Percentiles rank a stretch among this genome's conserved stretches.
Evolutionary conservation across 2,329 filamentous ascomycete species (phyloP).

Genomic region (Xylariaceae sp.): DNA sequence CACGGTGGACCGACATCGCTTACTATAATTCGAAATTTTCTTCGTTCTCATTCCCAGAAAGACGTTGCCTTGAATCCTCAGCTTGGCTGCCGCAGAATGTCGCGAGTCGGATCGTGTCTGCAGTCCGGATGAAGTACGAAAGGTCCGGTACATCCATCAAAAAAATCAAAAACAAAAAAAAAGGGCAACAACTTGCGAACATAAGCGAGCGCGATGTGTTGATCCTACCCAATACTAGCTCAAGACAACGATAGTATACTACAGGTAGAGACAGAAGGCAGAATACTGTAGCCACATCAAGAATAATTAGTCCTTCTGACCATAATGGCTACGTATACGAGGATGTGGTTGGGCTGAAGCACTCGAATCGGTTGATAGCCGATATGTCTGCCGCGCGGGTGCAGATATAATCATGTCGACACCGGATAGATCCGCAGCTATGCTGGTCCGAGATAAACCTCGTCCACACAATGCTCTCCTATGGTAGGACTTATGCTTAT

Average conservation of each 20-base stretch:
- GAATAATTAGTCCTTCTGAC: slow-evolving; percentile 1
- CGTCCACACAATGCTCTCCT: slow-evolving; percentile 12
- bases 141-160: slow-evolving; percentile 10
- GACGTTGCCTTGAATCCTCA: slow-evolving; percentile 6
- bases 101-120: slow-evolving; percentile 2
- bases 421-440: slow-evolving; percentile 28
- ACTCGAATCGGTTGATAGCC: slow-evolving; percentile 4
- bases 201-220: slow-evolving; percentile 1
- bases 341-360: slow-evolving; percentile 9
- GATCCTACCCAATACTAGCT: not conserved
- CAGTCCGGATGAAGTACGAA: slow-evolving; percentile 12
- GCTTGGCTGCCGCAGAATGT: slow-evolving; percentile 15
- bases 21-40: slow-evolving; percentile 6
- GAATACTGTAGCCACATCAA: not conserved
- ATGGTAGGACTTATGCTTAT: slow-evolving; percentile 16
- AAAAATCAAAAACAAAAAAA: too few relatives aligned
- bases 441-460: slow-evolving; percentile 11
- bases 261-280: not conserved
- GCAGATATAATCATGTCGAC: slow-evolving; percentile 22
- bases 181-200: not conserved
- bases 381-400: slow-evolving; percentile 2
- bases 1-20: slow-evolving; percentile 5
- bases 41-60: not conserved
- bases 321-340: not conserved
- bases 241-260: not conserved